Conservation (phyloP, 257 asterid species). For the Scutellaria barbata region DNA sequence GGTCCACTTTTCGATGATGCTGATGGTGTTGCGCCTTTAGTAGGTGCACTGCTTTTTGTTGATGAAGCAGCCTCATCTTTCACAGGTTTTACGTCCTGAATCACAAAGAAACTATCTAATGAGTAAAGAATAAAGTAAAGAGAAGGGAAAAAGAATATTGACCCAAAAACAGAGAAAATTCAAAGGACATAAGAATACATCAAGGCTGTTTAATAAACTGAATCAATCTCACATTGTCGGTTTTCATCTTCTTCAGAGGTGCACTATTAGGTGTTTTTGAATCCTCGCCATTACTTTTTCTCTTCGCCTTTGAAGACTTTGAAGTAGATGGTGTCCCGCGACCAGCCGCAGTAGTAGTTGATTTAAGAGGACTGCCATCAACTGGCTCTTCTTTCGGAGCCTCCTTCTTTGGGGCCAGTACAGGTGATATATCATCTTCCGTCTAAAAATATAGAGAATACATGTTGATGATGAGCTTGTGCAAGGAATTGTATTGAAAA, state of each 20-base stretch:
- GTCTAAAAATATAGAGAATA: slow-evolving; percentile 40
- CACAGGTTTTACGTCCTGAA: slow-evolving; percentile 67
- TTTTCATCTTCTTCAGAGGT: slow-evolving; percentile 79
- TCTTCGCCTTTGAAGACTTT: slow-evolving; percentile 78
- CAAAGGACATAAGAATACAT: neutral
- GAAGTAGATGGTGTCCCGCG: slow-evolving; percentile 75
- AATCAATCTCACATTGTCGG: slow-evolving; percentile 64
- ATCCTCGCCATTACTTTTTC: slow-evolving; percentile 76
- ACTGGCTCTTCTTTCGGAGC: slow-evolving; percentile 78
- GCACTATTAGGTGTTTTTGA: slow-evolving; percentile 63
- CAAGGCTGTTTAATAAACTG: slow-evolving; percentile 3
- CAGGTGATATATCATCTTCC: slow-evolving; percentile 86
- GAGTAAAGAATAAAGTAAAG: neutral
- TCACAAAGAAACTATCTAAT: slow-evolving; percentile 12
- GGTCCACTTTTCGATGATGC: slow-evolving; percentile 58
- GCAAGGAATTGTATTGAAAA: neutral
- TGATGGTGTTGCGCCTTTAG: slow-evolving; percentile 58
- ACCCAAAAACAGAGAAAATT: neutral
- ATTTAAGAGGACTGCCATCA: slow-evolving; percentile 70
- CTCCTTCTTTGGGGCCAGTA: slow-evolving; percentile 86
- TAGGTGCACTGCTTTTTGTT: slow-evolving; percentile 48
- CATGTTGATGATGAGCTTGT: neutral
- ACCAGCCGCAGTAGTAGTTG: slow-evolving; percentile 55
- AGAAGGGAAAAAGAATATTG: neutral
- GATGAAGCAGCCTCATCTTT: slow-evolving; percentile 61